Evolutionary conservation across 441 rosid genomes (phyloP).

Genomic region (California macrophylla): DNA sequence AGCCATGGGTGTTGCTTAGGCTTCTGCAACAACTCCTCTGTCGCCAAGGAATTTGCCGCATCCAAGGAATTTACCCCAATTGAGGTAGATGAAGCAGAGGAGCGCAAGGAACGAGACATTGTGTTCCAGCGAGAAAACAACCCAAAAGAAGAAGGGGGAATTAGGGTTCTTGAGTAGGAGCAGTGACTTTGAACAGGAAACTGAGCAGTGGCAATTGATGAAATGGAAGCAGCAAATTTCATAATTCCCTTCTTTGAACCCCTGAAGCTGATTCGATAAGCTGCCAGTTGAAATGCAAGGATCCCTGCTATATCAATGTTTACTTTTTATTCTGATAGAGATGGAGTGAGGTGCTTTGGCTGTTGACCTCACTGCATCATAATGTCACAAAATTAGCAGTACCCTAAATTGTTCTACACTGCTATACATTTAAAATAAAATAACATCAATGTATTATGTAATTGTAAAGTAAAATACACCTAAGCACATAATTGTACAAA

Average conservation of each 20-base stretch:
- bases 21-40: conserved; percentile 16
- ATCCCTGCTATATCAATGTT: background rate
- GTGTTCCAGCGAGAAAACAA: background rate
- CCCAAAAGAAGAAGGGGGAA: background rate
- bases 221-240: background rate
- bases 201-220: background rate
- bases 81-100: background rate
- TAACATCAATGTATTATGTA: too few species aligned
- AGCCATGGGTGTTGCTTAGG: conserved; percentile 58
- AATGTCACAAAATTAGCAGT: background rate
- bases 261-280: background rate
- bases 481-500: background rate
- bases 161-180: background rate
- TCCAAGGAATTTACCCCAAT: background rate
- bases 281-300: background rate
- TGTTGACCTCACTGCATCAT: too few species aligned
- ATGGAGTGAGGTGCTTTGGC: too few species aligned
- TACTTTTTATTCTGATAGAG: background rate
- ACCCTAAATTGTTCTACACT: too few species aligned
- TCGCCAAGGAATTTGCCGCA: background rate
- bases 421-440: too few species aligned
- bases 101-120: background rate
- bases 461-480: too few species aligned
- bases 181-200: background rate
- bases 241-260: background rate